These are phyloP conservation scores for Nephromyces sp. DNA, from an alignment of 169 alveolate genomes.

Conservation along the genomic window DNA sequence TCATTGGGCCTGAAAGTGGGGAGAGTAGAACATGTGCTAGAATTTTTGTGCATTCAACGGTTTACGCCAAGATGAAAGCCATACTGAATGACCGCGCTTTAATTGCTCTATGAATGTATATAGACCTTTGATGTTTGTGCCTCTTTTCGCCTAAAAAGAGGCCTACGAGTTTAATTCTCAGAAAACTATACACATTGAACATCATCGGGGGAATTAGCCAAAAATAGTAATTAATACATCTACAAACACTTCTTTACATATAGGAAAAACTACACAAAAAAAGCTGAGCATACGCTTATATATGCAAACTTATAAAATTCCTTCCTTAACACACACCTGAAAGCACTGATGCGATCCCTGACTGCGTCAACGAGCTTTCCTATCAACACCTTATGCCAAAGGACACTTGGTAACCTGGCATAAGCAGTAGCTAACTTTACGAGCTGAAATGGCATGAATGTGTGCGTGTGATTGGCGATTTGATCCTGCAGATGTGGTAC, in stretches of 20 bases:
- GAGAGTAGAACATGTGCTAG: not conserved
- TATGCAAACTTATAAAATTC: not conserved
- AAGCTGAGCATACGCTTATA: not conserved
- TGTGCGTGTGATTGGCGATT: not conserved
- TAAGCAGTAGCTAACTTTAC: slow-evolving; percentile 11
- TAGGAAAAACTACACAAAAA: not conserved
- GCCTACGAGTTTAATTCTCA: not conserved
- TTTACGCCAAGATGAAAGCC: not conserved
- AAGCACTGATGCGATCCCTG: slow-evolving; percentile 4
- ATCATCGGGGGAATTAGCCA: no score
- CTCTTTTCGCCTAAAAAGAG: not conserved
- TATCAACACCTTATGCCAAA: not conserved
- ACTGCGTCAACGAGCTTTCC: not conserved
- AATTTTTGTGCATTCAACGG: not conserved
- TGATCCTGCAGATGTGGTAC: slow-evolving; percentile 17
- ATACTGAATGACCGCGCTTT: not conserved
- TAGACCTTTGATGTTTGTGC: not conserved
- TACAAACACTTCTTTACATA: not conserved
- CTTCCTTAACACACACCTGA: not conserved
- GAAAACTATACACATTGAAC: no score
- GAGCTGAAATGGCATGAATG: not conserved
- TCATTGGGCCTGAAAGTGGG: not conserved
- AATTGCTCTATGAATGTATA: not conserved
- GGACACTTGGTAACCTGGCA: slow-evolving; percentile 1
- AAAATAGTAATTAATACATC: no score